Percentiles rank a stretch among this genome's conserved stretches.
Conservation (phyloP, 495 filamentous ascomycete species). For the Hypoxylon lienhwacheense region DNA sequence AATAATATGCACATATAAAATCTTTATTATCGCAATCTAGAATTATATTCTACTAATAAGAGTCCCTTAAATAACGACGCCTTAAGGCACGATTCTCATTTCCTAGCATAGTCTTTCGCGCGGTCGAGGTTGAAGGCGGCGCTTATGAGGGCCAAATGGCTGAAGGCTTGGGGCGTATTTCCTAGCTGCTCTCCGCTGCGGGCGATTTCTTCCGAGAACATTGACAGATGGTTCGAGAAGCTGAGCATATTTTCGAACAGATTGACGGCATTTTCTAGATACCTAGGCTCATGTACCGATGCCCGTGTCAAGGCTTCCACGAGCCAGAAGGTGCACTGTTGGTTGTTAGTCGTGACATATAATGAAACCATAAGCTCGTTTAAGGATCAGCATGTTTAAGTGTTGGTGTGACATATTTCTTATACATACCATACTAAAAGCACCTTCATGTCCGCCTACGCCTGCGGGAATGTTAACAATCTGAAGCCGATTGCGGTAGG, state of each 20-base stretch:
- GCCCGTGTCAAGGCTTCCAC: constrained; percentile 74
- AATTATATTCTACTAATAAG: background rate
- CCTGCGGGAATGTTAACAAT: constrained; percentile 46
- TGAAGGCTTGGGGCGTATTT: constrained; percentile 75
- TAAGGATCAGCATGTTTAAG: no score
- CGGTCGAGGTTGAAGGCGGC: constrained; percentile 72
- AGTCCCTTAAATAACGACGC: background rate
- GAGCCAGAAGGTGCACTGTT: constrained; percentile 78
- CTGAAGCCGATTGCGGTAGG: no score
- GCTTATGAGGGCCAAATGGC: constrained; percentile 69
- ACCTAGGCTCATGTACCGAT: constrained; percentile 64
- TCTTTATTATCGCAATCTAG: background rate
- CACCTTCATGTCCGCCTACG: constrained; percentile 73
- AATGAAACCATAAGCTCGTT: no score
- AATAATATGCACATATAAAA: no score
- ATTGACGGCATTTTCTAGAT: constrained; percentile 62
- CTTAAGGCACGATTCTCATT: background rate
- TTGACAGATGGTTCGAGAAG: constrained; percentile 71
- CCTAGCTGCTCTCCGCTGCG: constrained; percentile 70
- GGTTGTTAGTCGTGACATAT: no score
- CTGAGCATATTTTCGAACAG: constrained; percentile 74
- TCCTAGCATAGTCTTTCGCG: constrained; percentile 27
- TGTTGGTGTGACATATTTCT: no score
- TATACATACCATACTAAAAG: constrained; percentile 77
- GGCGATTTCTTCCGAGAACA: constrained; percentile 77